Percentiles rank a stretch among this genome's conserved stretches.
phyloP scores from a whole-genome alignment of 495 filamentous ascomycete species.

The Hyaloscypha finlandica region DNA sequence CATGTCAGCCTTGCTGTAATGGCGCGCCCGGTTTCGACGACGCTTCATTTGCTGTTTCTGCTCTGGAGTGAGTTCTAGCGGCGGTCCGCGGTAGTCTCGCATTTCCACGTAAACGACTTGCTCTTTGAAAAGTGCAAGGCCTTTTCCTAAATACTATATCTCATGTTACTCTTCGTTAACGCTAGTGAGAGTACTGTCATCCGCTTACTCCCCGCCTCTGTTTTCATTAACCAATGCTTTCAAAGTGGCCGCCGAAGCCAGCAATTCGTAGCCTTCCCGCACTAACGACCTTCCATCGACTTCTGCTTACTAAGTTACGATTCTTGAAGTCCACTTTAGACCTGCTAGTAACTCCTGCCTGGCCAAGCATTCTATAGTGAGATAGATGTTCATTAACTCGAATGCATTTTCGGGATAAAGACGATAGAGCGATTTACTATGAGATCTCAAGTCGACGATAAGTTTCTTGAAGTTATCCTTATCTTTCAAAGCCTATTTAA shows the following conservation, averaged over 20 bases:
- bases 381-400: conserved; percentile 1
- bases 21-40: neutral
- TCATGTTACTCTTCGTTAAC: neutral
- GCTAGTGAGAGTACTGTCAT: conserved; percentile 1
- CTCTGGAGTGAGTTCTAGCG: neutral
- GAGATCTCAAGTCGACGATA: neutral
- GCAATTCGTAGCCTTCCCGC: neutral
- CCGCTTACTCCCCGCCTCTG: neutral
- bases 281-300: neutral
- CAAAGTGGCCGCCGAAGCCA: conserved; percentile 1
- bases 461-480: neutral
- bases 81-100: conserved; percentile 1
- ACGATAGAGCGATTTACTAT: neutral
- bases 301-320: neutral
- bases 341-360: neutral
- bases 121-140: neutral
- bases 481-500: conserved; percentile 2
- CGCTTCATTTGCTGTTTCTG: conserved; percentile 2
- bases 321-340: conserved; percentile 1
- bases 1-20: neutral
- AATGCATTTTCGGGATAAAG: conserved; percentile 1
- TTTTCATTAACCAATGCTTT: conserved; percentile 1
- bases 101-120: conserved; percentile 3
- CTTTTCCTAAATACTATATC: neutral
- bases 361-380: conserved; percentile 1